These are phyloP conservation scores for Physcomitrellopsis africana DNA, from an alignment of 225 moss, liverwort and hornwort genomes.

Conservation along the genomic window DNA sequence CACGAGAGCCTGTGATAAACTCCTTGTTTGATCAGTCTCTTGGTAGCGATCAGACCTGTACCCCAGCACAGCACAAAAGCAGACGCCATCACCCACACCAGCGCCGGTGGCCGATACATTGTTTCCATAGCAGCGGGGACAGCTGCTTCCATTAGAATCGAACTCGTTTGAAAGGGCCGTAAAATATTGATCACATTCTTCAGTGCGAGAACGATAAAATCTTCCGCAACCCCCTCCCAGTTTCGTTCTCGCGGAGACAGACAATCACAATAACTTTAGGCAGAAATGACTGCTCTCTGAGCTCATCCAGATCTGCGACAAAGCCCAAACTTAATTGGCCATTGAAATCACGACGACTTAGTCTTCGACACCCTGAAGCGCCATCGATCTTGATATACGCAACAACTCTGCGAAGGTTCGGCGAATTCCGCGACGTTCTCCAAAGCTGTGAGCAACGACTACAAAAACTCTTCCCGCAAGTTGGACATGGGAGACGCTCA, in stretches of 20 bases:
- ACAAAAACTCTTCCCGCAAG: no score
- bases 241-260: neutral
- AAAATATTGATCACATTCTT: neutral
- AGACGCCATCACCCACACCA: conserved; percentile 55
- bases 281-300: conserved; percentile 13
- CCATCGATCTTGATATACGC: neutral
- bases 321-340: neutral
- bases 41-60: conserved; percentile 47
- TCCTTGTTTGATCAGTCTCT: conserved; percentile 37
- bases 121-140: conserved; percentile 39
- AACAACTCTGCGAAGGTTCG: neutral
- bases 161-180: neutral
- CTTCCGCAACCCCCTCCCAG: no score
- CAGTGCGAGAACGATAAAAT: neutral
- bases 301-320: conserved; percentile 1
- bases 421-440: neutral
- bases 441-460: no score
- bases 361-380: neutral
- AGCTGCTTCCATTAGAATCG: conserved; percentile 30
- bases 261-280: neutral
- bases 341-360: conserved; percentile 7
- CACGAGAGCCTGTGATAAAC: conserved; percentile 33
- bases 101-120: conserved; percentile 42
- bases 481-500: no score
- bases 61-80: conserved; percentile 58